Evolutionary conservation across 306 rosid species (phyloP), one percentile per base, ranked within the genome.

Genomic region (Phaseolus lunatus): DNA sequence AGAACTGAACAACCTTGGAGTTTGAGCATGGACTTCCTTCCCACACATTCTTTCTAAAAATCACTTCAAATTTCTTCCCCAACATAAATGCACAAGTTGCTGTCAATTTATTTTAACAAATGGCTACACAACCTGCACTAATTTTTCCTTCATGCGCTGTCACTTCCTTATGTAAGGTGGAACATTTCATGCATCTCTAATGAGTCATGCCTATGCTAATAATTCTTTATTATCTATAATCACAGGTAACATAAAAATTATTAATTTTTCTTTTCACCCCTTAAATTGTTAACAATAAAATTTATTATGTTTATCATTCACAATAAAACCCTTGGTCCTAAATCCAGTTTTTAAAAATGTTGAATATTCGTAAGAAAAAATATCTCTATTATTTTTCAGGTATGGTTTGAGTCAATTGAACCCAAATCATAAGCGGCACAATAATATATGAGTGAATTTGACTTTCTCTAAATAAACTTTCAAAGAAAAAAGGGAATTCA

Each of bases 1-100:
- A 48, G 9, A 52, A 29, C 24, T 5, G 20, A 67, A 44, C 56
- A 68, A 33, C 83, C 27, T 76, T 35, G 63, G 37, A 33, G 44
- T 59, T 79, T 76, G 15, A 29, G 24, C 27, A 31, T 33, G 24
- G 9, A 47, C 2, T 77, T 47, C 31, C 9, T 71, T 64, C 63
- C 70, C 49, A 41, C 53, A 26, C 54, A 15, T 70, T 81, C 71
- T 19, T 24, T 44, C 45, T 26, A 50, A 43, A 39, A 39, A 44
- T 22, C 13, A 3, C 12, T 56, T 48, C 52, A 67, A 57, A 22
- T 45, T 75, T 9, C 22, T 47, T 37, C 10, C 35, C 26, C 59
- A n/a, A n/a, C 31, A 1, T 12, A 15, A 8, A 39, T 19, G 45
- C 75, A 2, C 18, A 43, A 56, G 70, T 61, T 45, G 57, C 70